These are phyloP conservation scores for Blastocystis sp. DNA, from an alignment of 352 stramenopile genomes.

Conservation along the genomic window DNA sequence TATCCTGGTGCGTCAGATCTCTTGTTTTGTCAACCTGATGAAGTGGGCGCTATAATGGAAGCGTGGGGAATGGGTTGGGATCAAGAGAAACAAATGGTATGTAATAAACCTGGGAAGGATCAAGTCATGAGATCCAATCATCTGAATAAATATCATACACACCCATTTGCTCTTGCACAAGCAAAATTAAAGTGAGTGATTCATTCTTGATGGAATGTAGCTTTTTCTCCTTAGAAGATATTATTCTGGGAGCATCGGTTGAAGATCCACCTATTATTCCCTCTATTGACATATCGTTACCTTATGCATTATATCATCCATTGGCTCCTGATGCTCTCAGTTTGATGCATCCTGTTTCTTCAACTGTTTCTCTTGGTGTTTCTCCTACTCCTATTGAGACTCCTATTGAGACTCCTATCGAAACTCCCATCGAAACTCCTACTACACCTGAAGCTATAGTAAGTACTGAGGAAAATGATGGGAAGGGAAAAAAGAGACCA, in stretches of 20 bases:
- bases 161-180: background rate
- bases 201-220: background rate
- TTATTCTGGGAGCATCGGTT: background rate
- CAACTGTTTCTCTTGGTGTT: background rate
- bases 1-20: background rate
- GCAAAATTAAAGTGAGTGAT: background rate
- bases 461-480: too few relatives aligned
- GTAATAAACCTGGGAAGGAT: background rate
- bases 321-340: background rate
- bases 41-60: background rate
- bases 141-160: too few relatives aligned
- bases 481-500: too few relatives aligned
- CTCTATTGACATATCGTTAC: background rate
- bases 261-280: background rate
- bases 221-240: conserved; percentile 28
- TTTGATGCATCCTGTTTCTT: background rate
- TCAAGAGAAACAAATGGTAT: background rate
- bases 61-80: too few relatives aligned
- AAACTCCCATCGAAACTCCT: background rate
- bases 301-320: background rate
- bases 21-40: background rate
- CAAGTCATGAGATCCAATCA: background rate
- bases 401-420: background rate
- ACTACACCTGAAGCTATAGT: too few relatives aligned
- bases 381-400: background rate